Evolutionary conservation across 768 basidiomycete species (phyloP).

Genomic region (Leccinum truebloodii): DNA sequence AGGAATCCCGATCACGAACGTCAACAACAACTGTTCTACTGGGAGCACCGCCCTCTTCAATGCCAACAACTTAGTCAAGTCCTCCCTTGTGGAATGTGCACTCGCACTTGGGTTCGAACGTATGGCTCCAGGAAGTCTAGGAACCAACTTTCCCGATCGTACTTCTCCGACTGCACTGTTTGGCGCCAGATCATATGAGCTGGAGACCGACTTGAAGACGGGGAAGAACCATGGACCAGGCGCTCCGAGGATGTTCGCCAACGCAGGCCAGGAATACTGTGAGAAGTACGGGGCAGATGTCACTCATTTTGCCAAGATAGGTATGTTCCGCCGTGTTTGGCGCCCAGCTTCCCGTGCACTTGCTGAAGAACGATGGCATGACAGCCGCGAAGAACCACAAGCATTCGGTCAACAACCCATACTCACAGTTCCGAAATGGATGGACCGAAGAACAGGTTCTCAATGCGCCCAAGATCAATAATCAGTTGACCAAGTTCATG

Average conservation of each 20-base stretch:
- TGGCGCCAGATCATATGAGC: conserved; percentile 41
- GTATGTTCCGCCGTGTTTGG: conserved; percentile 38
- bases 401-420: conserved; percentile 81
- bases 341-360: background rate
- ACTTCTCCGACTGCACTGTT: conserved; percentile 50
- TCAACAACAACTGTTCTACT: conserved; percentile 88
- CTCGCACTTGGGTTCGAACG: conserved; percentile 87
- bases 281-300: conserved; percentile 67
- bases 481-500: conserved; percentile 80
- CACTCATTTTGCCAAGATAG: conserved; percentile 74
- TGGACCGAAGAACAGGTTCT: conserved; percentile 75
- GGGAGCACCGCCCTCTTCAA: conserved; percentile 78
- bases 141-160: conserved; percentile 60
- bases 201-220: conserved; percentile 44
- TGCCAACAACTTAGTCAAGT: conserved; percentile 69
- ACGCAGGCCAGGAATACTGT: conserved; percentile 75
- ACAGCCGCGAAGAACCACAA: conserved; percentile 82
- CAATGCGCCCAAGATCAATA: conserved; percentile 65
- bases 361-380: background rate
- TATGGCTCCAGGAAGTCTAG: conserved; percentile 75
- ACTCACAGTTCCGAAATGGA: conserved; percentile 81
- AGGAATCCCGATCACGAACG: conserved; percentile 80
- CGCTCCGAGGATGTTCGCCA: conserved; percentile 74
- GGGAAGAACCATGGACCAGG: conserved; percentile 69
- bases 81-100: conserved; percentile 69